Base-by-base conservation (phyloP, 225 moss, liverwort and hornwort species). In the Pseudoscleropodium purum region DNA sequence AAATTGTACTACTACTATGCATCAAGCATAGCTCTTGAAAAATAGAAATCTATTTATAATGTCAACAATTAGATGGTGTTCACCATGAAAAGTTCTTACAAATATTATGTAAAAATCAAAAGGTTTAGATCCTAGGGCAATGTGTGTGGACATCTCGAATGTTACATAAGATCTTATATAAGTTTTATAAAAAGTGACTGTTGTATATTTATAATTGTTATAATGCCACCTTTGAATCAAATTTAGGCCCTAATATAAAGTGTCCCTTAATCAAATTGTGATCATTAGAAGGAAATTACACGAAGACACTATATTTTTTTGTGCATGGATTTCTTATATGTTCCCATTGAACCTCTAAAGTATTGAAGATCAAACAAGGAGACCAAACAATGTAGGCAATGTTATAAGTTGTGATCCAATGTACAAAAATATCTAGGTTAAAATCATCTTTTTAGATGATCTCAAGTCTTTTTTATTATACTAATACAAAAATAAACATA, bases 71-170 rank as follows among this genome's bases (percentile, higher is more conserved):
- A n/a, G 26, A 59, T 59, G 57, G 17, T 10, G 5, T 25, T 7
- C 0, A n/a, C 2, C 1, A 27, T 29, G 18, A n/a, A 78, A 37
- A 7, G 3, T 33, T 54, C 10, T 2, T 25, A 26, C 26, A 7
- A 56, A 10, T 54, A n/a, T 36, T n/a, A 37, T 25, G 0, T n/a
- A 0, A 6, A 4, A 79, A 24, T 26, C 23, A 56, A 79, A 25
- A 79, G 16, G 17, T 56, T 37, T 8, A 3, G 4, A 54, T 54
- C 15, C 15, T 54, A 25, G 6, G 24, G 4, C 36, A 54, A 37
- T 34, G 7, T 10, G 7, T 24, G 6, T 11, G 2, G 15, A 9
- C 24, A 79, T 26, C 3, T 7, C 24, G 56, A 56, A 79, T 54
- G 10, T 56, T 37, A 47, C 47, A 9, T 8, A 37, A 9, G 17